phyloP scores from a whole-genome alignment of 345 rosid species.

The Syzygium oleosum region DNA sequence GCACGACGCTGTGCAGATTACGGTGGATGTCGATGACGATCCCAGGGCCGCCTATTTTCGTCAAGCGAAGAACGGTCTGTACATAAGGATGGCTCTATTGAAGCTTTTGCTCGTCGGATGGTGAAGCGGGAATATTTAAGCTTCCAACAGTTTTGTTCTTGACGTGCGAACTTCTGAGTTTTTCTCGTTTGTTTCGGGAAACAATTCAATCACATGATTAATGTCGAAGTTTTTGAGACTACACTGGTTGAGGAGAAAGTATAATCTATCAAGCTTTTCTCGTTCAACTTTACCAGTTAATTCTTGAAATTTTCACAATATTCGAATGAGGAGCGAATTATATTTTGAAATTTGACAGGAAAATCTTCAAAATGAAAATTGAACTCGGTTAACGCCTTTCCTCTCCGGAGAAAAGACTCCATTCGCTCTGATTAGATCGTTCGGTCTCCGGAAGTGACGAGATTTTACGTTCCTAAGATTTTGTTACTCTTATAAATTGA shows the following conservation, averaged over 20 bases:
- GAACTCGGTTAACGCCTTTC: background rate
- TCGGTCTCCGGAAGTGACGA: background rate
- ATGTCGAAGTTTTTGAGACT: background rate
- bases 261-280: background rate
- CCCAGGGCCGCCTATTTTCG: slow-evolving; percentile 96
- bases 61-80: slow-evolving; percentile 97
- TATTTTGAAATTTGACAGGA: background rate
- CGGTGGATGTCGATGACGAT: slow-evolving; percentile 72
- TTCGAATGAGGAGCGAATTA: background rate
- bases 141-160: background rate
- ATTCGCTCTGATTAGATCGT: background rate
- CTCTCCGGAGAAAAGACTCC: background rate
- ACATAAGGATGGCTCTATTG: slow-evolving; percentile 90
- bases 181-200: background rate
- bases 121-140: slow-evolving; percentile 9
- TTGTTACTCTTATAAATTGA: background rate
- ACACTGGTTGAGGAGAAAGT: background rate
- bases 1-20: slow-evolving; percentile 31
- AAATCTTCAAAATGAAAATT: background rate
- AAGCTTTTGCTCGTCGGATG: slow-evolving; percentile 51
- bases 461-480: background rate
- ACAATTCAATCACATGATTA: background rate
- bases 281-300: background rate
- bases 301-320: background rate
- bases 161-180: background rate